Percentiles rank a stretch among this genome's conserved stretches.
These are phyloP conservation scores for Hypomontagnella monticulosa DNA, from an alignment of 495 filamentous ascomycete species.

Conservation along the genomic window DNA sequence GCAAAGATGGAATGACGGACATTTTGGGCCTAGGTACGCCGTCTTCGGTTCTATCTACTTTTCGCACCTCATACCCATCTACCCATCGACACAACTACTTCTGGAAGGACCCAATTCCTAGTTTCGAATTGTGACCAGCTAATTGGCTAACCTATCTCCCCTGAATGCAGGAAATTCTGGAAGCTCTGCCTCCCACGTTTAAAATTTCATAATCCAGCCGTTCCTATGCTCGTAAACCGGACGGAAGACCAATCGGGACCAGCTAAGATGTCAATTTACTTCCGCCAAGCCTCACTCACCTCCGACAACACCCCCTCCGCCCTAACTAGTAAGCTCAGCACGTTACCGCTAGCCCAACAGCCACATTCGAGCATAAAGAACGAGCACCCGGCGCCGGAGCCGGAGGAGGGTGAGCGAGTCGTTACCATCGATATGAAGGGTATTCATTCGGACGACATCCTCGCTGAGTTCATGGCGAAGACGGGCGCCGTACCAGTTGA, in stretches of 20 bases:
- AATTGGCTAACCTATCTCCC: conserved; percentile 11
- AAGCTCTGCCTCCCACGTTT: conserved; percentile 79
- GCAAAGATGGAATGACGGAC: conserved; percentile 68
- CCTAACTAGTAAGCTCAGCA: conserved; percentile 33
- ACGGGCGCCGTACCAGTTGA: conserved; percentile 72
- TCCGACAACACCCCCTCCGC: conserved; percentile 39
- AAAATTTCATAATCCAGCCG: conserved; percentile 90
- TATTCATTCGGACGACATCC: conserved; percentile 69
- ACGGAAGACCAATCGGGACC: conserved; percentile 64
- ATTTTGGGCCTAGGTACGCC: conserved; percentile 80
- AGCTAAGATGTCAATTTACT: conserved; percentile 80
- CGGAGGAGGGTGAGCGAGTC: conserved; percentile 54
- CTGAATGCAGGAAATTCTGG: conserved; percentile 80
- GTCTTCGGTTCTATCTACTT: not conserved
- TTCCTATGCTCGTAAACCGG: conserved; percentile 84
- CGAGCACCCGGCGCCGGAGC: conserved; percentile 52
- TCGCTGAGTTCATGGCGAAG: conserved; percentile 69
- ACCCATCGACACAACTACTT: too few species aligned
- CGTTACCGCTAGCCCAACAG: conserved; percentile 43
- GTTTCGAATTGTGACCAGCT: not conserved
- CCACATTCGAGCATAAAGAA: conserved; percentile 49
- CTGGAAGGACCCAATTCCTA: not conserved
- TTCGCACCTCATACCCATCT: not conserved
- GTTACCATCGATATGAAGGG: conserved; percentile 72
- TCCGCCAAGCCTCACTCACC: conserved; percentile 52